Conservation (phyloP, 2,329 filamentous ascomycete genomes). For the Stagonosporopsis vannaccii region DNA sequence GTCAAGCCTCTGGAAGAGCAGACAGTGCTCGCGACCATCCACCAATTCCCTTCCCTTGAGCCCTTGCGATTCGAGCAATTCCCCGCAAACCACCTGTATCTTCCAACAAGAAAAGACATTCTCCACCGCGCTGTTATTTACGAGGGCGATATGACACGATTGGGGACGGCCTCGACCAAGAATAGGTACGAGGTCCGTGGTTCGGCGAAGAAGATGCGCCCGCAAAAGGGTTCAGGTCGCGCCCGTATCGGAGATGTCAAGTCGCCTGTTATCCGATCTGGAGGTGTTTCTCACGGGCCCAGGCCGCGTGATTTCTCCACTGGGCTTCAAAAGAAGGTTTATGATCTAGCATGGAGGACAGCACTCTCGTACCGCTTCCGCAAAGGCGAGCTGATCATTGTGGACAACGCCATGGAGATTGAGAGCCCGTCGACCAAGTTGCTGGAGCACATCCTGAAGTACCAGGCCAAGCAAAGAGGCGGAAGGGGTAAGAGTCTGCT, state of each 20-base stretch:
- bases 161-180: slow-evolving; percentile 71
- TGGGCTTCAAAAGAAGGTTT: slow-evolving; percentile 83
- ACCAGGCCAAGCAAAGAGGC: slow-evolving; percentile 63
- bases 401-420: slow-evolving; percentile 79
- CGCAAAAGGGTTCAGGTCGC: slow-evolving; percentile 84
- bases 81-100: slow-evolving; percentile 80
- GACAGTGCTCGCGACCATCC: slow-evolving; percentile 81
- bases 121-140: slow-evolving; percentile 91
- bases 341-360: slow-evolving; percentile 94
- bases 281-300: slow-evolving; percentile 89
- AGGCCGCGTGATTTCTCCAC: slow-evolving; percentile 91
- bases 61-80: slow-evolving; percentile 80
- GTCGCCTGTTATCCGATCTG: slow-evolving; percentile 81
- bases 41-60: slow-evolving; percentile 89
- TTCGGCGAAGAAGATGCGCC: slow-evolving; percentile 79
- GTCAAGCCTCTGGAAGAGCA: slow-evolving; percentile 47
- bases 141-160: slow-evolving; percentile 85
- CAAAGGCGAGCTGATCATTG: slow-evolving; percentile 84
- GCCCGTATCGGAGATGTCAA: slow-evolving; percentile 84
- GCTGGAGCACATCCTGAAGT: slow-evolving; percentile 71
- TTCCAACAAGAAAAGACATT: slow-evolving; percentile 88
- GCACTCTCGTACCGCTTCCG: slow-evolving; percentile 91
- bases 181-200: slow-evolving; percentile 79
- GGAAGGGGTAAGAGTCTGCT: slow-evolving; percentile 38
- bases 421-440: slow-evolving; percentile 68